Base-by-base conservation (phyloP, 2,329 filamentous ascomycete species). In the Penicillium sp. region DNA sequence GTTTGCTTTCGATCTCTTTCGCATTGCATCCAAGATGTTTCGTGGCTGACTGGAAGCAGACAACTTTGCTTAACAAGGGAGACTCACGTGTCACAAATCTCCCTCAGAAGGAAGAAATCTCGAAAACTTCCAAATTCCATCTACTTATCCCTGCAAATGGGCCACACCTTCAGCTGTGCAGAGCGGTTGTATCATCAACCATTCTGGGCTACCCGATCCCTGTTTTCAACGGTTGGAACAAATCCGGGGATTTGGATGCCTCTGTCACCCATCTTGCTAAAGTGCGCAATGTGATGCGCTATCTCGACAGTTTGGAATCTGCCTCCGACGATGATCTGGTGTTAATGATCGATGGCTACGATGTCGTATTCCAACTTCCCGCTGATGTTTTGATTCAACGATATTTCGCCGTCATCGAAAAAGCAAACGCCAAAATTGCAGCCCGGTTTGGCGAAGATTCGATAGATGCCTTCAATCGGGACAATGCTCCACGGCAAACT, bases 191-290 rank as follows among this genome's bases (percentile, higher is more conserved):
- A 16, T 57, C 54, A 3, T 52, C 54, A 3, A 52, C 32, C 5
- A 48, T 53, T 18, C 43, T 59, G 38, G 57, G 57, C 7, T 59
- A 59, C 18, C 55, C 57, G 1, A 47, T 50, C 13, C 48, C 57
- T 1, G 55, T 57, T 18, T 50, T 59, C n/a, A 59, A 57, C 34
- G 57, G 57, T 24, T 59, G 57, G 57, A 55, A 45, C 21, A 52
- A 59, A 22, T 43, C 56, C 29, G 57, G 55, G 2, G 57, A 55
- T 5, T 18, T 59, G 43, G 57, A 59, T 47, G 57, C 57, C 1
- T 50, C 51, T 3, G 52, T 55, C 24, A 57, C 54, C 10, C 57
- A 59, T 42, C 31, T 59, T 4, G 57, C 57, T 13, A 59, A 59
- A 49, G 57, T 59, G 7, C 57, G 54, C 54, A 59, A 52, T 14